phyloP scores from a whole-genome alignment of 495 filamentous ascomycete species.

The Sabuloglossum arenarium region DNA sequence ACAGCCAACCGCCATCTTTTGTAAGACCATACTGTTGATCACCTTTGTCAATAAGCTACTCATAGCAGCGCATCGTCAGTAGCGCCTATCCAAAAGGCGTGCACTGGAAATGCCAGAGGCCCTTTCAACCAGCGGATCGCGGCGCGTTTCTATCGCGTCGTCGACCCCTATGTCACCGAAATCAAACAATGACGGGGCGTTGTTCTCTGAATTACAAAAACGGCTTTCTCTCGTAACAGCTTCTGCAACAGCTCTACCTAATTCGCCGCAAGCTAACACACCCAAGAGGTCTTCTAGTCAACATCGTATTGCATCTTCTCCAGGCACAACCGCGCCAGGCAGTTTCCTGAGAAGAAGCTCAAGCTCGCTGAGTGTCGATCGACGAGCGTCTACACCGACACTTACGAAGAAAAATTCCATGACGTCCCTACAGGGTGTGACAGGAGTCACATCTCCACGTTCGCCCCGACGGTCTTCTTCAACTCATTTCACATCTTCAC shows the following conservation, averaged over 20 bases:
- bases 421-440: conserved; percentile 26
- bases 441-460: conserved; percentile 19
- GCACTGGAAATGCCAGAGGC: background rate
- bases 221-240: conserved; percentile 26
- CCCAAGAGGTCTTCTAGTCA: conserved; percentile 7
- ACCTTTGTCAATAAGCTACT: background rate
- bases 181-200: conserved; percentile 12
- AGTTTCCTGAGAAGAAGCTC: conserved; percentile 24
- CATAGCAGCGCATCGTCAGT: background rate
- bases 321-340: conserved; percentile 11
- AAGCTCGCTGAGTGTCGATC: conserved; percentile 29
- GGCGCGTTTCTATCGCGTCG: background rate
- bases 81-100: background rate
- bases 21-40: background rate
- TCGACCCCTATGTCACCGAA: conserved; percentile 5
- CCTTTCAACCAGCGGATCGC: background rate
- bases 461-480: conserved; percentile 27
- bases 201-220: conserved; percentile 22
- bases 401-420: conserved; percentile 31
- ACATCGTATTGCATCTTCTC: conserved; percentile 14
- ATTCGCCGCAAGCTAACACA: conserved; percentile 18
- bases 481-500: conserved; percentile 17
- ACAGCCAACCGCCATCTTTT: background rate
- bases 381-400: conserved; percentile 21
- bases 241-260: conserved; percentile 22